Evolutionary conservation across 108 stramenopile genomes (phyloP).

Genomic region (Nitzschia palea): DNA sequence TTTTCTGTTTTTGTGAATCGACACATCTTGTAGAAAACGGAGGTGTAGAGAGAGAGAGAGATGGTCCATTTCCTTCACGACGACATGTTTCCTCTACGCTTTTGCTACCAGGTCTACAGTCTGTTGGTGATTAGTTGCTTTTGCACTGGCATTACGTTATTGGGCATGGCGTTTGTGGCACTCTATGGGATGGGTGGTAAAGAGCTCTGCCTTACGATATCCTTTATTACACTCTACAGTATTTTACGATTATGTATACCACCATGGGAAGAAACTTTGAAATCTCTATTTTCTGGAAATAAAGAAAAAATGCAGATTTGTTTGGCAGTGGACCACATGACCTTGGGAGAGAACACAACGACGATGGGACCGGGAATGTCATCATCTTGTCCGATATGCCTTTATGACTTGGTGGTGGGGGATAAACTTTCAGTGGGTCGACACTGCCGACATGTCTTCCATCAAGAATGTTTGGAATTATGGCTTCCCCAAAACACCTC

Average conservation of each 20-base stretch:
- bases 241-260: constrained; percentile 17
- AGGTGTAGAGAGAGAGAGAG: too few relatives aligned
- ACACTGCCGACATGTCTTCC: constrained; percentile 21
- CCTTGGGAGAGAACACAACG: constrained; percentile 5
- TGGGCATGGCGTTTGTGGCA: constrained; percentile 18
- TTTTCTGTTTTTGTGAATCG: too few relatives aligned
- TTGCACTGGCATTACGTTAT: constrained; percentile 5
- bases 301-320: constrained; percentile 1
- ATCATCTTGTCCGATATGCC: constrained; percentile 26
- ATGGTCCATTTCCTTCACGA: constrained; percentile 1
- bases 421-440: constrained; percentile 13
- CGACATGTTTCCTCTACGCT: constrained; percentile 11
- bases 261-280: constrained; percentile 8
- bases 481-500: constrained; percentile 26
- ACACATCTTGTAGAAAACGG: too few relatives aligned
- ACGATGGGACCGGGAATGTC: not conserved
- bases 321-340: constrained; percentile 10
- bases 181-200: constrained; percentile 26
- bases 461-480: constrained; percentile 22
- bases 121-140: constrained; percentile 10
- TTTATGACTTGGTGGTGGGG: constrained; percentile 13
- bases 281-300: not conserved
- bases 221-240: constrained; percentile 4
- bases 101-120: constrained; percentile 31
- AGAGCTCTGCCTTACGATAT: constrained; percentile 9